Percentiles rank a stretch among this genome's conserved stretches.
These are phyloP conservation scores for Trichothecium sympodiale DNA, from an alignment of 2,329 filamentous ascomycete genomes.

Conservation along the genomic window DNA sequence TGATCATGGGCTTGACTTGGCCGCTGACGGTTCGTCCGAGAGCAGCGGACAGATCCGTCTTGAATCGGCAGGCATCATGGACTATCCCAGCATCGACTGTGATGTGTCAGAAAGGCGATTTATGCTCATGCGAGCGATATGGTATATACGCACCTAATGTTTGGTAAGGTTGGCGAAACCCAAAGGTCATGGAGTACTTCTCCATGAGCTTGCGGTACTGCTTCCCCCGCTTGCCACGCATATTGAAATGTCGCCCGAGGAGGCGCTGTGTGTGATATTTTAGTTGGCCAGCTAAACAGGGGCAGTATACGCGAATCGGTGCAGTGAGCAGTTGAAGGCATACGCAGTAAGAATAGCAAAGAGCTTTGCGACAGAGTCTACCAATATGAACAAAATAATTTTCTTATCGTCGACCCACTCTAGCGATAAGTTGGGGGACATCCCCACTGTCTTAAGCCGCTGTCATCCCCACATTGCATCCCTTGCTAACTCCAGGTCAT, in stretches of 20 bases:
- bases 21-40: constrained; percentile 79
- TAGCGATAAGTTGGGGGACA: no score
- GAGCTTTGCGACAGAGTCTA: neutral
- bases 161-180: constrained; percentile 91
- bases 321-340: no score
- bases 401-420: constrained; percentile 24
- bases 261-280: no score
- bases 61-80: constrained; percentile 68
- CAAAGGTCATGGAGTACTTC: constrained; percentile 77
- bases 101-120: constrained; percentile 9
- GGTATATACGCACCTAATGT: constrained; percentile 48
- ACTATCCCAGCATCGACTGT: constrained; percentile 77
- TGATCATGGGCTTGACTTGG: constrained; percentile 76
- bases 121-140: neutral
- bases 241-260: constrained; percentile 8
- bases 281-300: no score
- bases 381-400: constrained; percentile 20
- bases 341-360: no score
- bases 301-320: no score
- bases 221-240: constrained; percentile 42
- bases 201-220: constrained; percentile 77
- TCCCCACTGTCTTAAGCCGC: no score
- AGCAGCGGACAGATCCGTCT: constrained; percentile 74
- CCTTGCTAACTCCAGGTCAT: no score
- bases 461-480: no score